phyloP scores from a whole-genome alignment of 1,139 yeast species.

The Magnusiomyces tetraspermus region DNA sequence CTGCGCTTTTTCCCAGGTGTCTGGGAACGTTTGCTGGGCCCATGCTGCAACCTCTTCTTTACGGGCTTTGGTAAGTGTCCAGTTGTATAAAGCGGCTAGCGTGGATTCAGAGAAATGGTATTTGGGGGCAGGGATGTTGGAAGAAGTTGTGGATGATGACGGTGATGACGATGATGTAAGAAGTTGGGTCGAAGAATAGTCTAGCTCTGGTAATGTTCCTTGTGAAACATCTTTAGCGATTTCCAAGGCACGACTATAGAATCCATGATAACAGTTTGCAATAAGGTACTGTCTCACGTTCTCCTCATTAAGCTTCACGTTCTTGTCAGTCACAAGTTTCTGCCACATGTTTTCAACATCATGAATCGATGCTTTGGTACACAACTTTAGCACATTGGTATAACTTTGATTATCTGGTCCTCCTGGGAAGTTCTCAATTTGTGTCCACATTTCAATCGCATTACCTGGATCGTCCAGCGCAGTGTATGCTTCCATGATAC shows the following conservation, averaged over 20 bases:
- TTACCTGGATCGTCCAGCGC: constrained; percentile 51
- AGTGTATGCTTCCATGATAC: constrained; percentile 58
- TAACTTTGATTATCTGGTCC: constrained; percentile 57
- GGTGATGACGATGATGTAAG: neutral
- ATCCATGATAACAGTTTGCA: constrained; percentile 66
- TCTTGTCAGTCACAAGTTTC: constrained; percentile 42
- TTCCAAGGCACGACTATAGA: constrained; percentile 48
- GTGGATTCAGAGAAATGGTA: constrained; percentile 40
- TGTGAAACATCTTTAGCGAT: constrained; percentile 41
- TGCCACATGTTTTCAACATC: constrained; percentile 61
- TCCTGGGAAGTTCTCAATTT: constrained; percentile 44
- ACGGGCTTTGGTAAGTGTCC: constrained; percentile 43
- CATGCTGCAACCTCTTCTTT: constrained; percentile 44
- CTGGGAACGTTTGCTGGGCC: constrained; percentile 41
- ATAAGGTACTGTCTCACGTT: constrained; percentile 56
- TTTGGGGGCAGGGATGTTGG: neutral
- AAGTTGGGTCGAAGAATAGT: neutral
- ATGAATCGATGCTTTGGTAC: constrained; percentile 49
- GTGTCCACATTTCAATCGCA: constrained; percentile 54
- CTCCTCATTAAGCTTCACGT: constrained; percentile 46
- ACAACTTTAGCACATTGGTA: constrained; percentile 61
- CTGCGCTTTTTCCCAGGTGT: constrained; percentile 41
- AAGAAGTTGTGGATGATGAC: too few relatives aligned
- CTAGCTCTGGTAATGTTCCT: neutral
- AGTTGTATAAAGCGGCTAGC: constrained; percentile 50